These are phyloP conservation scores for Cydonia oblonga DNA, from an alignment of 331 rosid genomes.

Conservation along the genomic window DNA sequence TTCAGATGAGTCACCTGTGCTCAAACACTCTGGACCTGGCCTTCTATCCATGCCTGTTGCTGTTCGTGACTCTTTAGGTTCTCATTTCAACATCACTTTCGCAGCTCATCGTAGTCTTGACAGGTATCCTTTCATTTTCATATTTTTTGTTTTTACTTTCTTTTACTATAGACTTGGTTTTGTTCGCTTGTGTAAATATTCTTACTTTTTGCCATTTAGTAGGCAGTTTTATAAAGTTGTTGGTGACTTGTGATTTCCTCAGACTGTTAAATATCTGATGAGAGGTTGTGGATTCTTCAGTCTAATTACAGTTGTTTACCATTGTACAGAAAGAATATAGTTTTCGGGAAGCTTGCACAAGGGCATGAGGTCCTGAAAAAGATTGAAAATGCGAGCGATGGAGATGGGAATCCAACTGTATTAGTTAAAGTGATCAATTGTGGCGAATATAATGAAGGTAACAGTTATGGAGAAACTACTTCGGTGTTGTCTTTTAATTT, in stretches of 20 bases:
- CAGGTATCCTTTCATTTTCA: constrained; percentile 40
- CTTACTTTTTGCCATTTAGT: not conserved
- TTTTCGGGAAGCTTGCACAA: constrained; percentile 80
- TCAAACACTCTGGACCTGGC: constrained; percentile 71
- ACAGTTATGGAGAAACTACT: not conserved
- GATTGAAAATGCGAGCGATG: constrained; percentile 71
- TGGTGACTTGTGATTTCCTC: not conserved
- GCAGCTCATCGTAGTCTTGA: constrained; percentile 67
- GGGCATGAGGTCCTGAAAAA: constrained; percentile 57
- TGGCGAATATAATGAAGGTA: constrained; percentile 80
- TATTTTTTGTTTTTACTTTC: not conserved
- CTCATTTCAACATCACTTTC: constrained; percentile 77
- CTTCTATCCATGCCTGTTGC: constrained; percentile 74
- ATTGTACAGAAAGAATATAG: constrained; percentile 63
- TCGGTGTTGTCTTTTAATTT: not conserved
- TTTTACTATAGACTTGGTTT: not conserved
- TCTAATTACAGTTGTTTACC: not conserved
- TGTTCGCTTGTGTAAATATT: not conserved
- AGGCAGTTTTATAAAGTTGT: not conserved
- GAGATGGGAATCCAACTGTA: constrained; percentile 69
- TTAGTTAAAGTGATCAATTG: constrained; percentile 80
- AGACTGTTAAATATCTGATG: not conserved
- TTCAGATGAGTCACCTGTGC: constrained; percentile 73
- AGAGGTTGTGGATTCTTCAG: not conserved
- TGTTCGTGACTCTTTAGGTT: constrained; percentile 68